A percentile compares a stretch with the other conserved stretches of the same genome.
These are phyloP conservation scores for Tephrocybe sp. DNA, from an alignment of 768 basidiomycete species.

Conservation along the genomic window DNA sequence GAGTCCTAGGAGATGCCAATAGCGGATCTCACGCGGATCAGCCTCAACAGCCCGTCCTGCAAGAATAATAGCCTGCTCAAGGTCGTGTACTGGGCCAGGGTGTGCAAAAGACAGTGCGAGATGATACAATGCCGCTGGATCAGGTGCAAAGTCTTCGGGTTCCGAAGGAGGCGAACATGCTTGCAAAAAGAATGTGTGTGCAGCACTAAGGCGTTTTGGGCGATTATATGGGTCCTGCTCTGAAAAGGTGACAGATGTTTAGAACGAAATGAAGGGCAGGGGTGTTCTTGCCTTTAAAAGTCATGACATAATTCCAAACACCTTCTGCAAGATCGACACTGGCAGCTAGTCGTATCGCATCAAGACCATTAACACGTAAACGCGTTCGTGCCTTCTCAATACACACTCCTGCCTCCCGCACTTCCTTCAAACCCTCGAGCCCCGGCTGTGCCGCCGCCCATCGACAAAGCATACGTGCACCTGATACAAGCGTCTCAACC, in stretches of 20 bases:
- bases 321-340: slow-evolving; percentile 70
- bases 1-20: slow-evolving; percentile 91
- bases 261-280: neutral
- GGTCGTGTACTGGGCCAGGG: slow-evolving; percentile 60
- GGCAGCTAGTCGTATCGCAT: slow-evolving; percentile 47
- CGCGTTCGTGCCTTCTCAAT: slow-evolving; percentile 62
- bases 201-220: slow-evolving; percentile 53
- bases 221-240: slow-evolving; percentile 69
- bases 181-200: slow-evolving; percentile 48
- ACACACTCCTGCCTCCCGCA: slow-evolving; percentile 58
- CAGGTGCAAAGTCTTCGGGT: slow-evolving; percentile 36
- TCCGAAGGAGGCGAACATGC: slow-evolving; percentile 28
- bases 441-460: slow-evolving; percentile 31
- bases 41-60: slow-evolving; percentile 75
- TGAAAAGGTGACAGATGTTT: slow-evolving; percentile 27
- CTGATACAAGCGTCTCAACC: slow-evolving; percentile 77
- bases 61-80: slow-evolving; percentile 64
- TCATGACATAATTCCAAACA: slow-evolving; percentile 69
- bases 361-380: slow-evolving; percentile 43
- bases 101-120: slow-evolving; percentile 75
- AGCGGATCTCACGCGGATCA: slow-evolving; percentile 60
- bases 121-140: slow-evolving; percentile 68
- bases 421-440: slow-evolving; percentile 55
- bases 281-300: slow-evolving; percentile 55
- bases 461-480: slow-evolving; percentile 74